Evolutionary conservation across 1,139 yeast genomes (phyloP).

Genomic region (Yamadazyma friedrichii): DNA sequence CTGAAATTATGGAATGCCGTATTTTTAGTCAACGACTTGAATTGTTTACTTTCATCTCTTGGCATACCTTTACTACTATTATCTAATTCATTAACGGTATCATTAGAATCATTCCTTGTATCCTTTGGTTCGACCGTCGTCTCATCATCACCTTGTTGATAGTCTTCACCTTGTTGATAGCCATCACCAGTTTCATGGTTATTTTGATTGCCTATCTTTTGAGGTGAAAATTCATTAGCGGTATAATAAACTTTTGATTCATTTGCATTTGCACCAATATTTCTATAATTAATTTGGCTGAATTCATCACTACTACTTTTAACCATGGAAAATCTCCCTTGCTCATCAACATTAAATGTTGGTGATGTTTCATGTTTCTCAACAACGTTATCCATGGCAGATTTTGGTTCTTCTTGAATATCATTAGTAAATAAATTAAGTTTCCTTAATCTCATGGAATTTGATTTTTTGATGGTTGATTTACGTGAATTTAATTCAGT

Average conservation of each 20-base stretch:
- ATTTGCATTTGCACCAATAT: constrained; percentile 23
- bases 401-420: constrained; percentile 7
- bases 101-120: constrained; percentile 5
- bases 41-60: constrained; percentile 18
- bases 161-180: neutral
- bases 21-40: constrained; percentile 36
- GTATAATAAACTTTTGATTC: constrained; percentile 32
- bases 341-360: constrained; percentile 13
- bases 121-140: neutral
- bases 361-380: constrained; percentile 14
- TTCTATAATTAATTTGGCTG: constrained; percentile 13
- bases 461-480: constrained; percentile 39
- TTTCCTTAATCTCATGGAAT: constrained; percentile 45
- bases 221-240: constrained; percentile 24
- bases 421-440: constrained; percentile 34
- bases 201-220: neutral
- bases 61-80: constrained; percentile 18
- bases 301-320: constrained; percentile 19
- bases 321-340: constrained; percentile 11
- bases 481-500: constrained; percentile 31
- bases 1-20: constrained; percentile 46
- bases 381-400: constrained; percentile 7
- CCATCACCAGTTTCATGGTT: constrained; percentile 7
- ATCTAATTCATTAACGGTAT: constrained; percentile 15
- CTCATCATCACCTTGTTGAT: neutral